Evolutionary conservation across 345 rosid species (phyloP).

Genomic region (Populus simonii): DNA sequence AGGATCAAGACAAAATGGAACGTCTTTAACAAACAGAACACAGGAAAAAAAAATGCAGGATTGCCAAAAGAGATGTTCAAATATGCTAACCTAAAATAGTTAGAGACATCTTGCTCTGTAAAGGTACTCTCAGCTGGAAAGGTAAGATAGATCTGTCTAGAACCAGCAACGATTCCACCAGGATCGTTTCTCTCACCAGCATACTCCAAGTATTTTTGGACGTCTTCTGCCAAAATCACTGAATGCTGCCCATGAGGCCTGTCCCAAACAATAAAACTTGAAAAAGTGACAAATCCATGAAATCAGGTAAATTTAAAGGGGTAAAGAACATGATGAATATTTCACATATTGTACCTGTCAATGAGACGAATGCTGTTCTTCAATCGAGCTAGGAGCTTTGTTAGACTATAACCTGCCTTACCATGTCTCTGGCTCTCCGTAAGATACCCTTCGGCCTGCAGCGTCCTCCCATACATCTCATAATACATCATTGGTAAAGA

Average conservation of each 20-base stretch:
- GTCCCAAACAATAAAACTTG: slow-evolving; percentile 2
- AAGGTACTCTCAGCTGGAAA: slow-evolving; percentile 93
- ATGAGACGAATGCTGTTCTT: slow-evolving; percentile 78
- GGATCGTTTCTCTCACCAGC: slow-evolving; percentile 53
- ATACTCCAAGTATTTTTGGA: slow-evolving; percentile 55
- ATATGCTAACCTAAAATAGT: slow-evolving; percentile 56
- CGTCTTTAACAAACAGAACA: background rate
- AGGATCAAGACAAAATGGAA: background rate
- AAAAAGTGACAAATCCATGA: background rate
- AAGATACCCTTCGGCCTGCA: slow-evolving; percentile 96
- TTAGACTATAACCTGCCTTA: slow-evolving; percentile 84
- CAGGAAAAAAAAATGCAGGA: background rate
- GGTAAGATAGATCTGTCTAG: slow-evolving; percentile 88
- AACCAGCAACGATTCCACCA: slow-evolving; percentile 57
- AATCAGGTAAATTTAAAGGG: background rate
- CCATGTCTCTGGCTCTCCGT: slow-evolving; percentile 99
- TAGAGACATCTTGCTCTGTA: slow-evolving; percentile 78
- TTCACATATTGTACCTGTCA: slow-evolving; percentile 56
- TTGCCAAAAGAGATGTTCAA: background rate
- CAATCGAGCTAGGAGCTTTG: slow-evolving; percentile 88
- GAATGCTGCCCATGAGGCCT: slow-evolving; percentile 98
- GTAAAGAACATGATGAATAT: background rate
- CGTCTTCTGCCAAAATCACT: slow-evolving; percentile 81
- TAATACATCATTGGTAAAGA: slow-evolving; percentile 85
- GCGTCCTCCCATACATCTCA: slow-evolving; percentile 75